Evolutionary conservation across 2,329 filamentous ascomycete species (phyloP).

Genomic region (Alternaria longipes): DNA sequence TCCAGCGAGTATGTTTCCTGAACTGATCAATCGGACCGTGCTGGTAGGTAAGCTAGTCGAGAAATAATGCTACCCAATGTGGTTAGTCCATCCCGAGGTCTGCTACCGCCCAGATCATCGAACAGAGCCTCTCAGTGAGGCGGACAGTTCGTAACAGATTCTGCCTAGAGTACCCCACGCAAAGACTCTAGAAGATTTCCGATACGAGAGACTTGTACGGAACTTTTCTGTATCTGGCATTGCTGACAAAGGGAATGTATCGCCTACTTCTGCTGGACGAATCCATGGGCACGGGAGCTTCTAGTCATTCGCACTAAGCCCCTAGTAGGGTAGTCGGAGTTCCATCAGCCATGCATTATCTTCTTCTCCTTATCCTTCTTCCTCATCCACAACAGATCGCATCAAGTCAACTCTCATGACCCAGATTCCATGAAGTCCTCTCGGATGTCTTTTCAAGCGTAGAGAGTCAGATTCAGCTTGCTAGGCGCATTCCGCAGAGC

Average conservation of each 20-base stretch:
- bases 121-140: slow-evolving; percentile 1
- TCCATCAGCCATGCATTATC: background rate
- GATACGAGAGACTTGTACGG: background rate
- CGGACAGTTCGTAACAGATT: background rate
- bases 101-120: background rate
- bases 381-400: background rate
- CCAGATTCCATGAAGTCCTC: background rate
- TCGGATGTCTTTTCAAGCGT: background rate
- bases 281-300: background rate
- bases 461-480: background rate
- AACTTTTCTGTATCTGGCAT: background rate
- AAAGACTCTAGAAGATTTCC: background rate
- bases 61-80: slow-evolving; percentile 3
- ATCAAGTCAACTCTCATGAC: background rate
- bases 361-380: background rate
- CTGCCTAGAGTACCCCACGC: background rate
- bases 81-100: background rate
- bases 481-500: background rate
- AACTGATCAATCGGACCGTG: background rate
- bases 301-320: background rate
- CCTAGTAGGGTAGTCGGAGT: background rate
- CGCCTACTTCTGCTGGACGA: background rate
- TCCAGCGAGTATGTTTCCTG: slow-evolving; percentile 1
- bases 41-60: background rate
- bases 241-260: background rate